Evolutionary conservation across 208 protist species (phyloP).

Genomic region (Crithidia thermophila): DNA sequence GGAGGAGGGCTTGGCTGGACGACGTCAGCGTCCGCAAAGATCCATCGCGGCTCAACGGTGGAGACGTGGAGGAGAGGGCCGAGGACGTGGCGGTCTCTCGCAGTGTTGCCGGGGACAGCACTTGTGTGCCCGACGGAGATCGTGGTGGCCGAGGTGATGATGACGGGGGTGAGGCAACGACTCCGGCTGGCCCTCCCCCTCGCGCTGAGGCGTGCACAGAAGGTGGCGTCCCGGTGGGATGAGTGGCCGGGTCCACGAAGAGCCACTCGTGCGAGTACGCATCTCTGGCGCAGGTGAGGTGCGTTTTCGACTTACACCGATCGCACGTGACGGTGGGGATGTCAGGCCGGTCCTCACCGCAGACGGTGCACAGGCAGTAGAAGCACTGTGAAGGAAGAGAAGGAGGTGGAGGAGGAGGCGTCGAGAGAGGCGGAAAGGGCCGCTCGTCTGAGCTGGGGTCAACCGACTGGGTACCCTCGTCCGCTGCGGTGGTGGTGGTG

Average conservation of each 20-base stretch:
- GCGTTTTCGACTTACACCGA: constrained; percentile 46
- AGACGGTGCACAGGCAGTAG: constrained; percentile 60
- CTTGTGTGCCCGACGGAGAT: too few species aligned
- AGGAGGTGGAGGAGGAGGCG: background rate
- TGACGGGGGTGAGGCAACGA: too few species aligned
- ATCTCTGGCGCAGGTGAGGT: constrained; percentile 48
- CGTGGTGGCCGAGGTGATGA: too few species aligned
- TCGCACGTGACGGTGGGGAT: constrained; percentile 35
- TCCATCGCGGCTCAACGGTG: constrained; percentile 2
- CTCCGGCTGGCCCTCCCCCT: too few species aligned
- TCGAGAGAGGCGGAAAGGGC: background rate
- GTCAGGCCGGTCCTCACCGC: constrained; percentile 31
- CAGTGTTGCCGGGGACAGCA: too few species aligned
- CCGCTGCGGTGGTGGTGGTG: too few species aligned
- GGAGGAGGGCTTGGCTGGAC: constrained; percentile 15
- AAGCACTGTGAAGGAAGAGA: constrained; percentile 29
- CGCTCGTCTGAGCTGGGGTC: background rate
- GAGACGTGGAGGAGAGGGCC: background rate
- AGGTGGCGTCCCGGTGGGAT: too few species aligned
- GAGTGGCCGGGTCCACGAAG: constrained; percentile 11
- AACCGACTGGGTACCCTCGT: too few species aligned
- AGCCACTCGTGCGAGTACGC: constrained; percentile 33
- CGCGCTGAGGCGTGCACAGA: too few species aligned
- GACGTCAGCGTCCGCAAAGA: background rate
- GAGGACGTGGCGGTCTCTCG: background rate